A percentile compares a stretch with the other conserved stretches of the same genome.
Evolutionary conservation across 1,139 yeast species (phyloP).

Genomic region (Pichia sp.): DNA sequence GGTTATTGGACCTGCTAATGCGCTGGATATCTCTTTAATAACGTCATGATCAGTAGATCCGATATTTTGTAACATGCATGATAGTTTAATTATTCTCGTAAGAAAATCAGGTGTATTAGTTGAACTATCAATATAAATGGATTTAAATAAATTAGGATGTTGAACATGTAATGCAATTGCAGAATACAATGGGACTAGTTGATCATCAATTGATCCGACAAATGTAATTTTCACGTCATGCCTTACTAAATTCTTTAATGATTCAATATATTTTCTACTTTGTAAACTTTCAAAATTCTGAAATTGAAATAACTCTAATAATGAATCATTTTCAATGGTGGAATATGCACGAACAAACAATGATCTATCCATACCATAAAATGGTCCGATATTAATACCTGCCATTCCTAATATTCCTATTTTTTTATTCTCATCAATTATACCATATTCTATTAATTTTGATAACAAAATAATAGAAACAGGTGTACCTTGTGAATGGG

Average conservation of each 20-base stretch:
- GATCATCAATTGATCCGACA: slow-evolving; percentile 88
- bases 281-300: slow-evolving; percentile 70
- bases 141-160: slow-evolving; percentile 87
- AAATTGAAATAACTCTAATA: slow-evolving; percentile 80
- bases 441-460: slow-evolving; percentile 61
- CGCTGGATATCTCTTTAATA: slow-evolving; percentile 71
- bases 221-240: slow-evolving; percentile 73
- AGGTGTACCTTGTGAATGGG: slow-evolving; percentile 95
- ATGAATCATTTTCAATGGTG: slow-evolving; percentile 80
- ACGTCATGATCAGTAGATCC: slow-evolving; percentile 74
- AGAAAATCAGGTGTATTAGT: slow-evolving; percentile 36
- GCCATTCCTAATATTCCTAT: slow-evolving; percentile 90
- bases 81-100: slow-evolving; percentile 29
- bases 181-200: slow-evolving; percentile 85
- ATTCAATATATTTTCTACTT: slow-evolving; percentile 62
- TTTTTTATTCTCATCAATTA: slow-evolving; percentile 47
- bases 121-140: slow-evolving; percentile 75
- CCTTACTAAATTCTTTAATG: slow-evolving; percentile 57
- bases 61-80: slow-evolving; percentile 47
- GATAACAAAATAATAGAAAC: slow-evolving; percentile 79
- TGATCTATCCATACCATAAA: slow-evolving; percentile 80
- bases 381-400: slow-evolving; percentile 90
- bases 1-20: slow-evolving; percentile 84
- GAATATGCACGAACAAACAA: slow-evolving; percentile 82
- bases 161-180: slow-evolving; percentile 74